Percentiles rank a stretch among this genome's conserved stretches.
Evolutionary conservation across 345 rosid species (phyloP).

Genomic region (Euphorbia peplus): DNA sequence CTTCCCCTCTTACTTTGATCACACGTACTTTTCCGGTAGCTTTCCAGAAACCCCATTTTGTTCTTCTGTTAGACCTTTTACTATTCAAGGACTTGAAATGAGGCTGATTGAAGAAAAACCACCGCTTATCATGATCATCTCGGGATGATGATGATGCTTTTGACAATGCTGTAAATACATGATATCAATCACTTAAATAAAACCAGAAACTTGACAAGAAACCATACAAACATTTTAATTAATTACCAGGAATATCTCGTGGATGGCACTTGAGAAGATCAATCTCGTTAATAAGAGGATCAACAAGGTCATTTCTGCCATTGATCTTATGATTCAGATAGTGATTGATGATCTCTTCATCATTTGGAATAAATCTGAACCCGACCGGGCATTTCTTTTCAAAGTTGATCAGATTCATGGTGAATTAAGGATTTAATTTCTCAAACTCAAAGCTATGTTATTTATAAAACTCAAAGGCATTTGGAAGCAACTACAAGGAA

Average conservation of each 20-base stretch:
- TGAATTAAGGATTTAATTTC: too few species aligned
- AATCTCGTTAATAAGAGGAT: neutral
- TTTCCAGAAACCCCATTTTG: neutral
- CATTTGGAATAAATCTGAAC: neutral
- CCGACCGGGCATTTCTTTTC: too few species aligned
- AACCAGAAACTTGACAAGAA: too few species aligned
- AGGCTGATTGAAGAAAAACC: neutral
- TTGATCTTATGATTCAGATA: neutral
- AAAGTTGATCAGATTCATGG: too few species aligned
- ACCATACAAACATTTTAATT: too few species aligned
- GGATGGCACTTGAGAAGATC: neutral
- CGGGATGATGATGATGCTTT: neutral
- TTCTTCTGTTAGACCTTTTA: neutral
- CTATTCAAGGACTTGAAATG: neutral
- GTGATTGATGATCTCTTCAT: neutral
- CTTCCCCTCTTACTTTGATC: neutral
- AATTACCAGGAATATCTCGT: neutral
- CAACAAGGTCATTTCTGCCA: neutral
- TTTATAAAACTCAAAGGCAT: too few species aligned
- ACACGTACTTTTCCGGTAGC: neutral
- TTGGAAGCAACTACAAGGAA: too few species aligned
- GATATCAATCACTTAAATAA: too few species aligned
- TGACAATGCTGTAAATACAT: neutral
- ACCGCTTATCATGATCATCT: neutral
- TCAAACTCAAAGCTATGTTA: too few species aligned